A percentile compares a stretch with the other conserved stretches of the same genome.
These are phyloP conservation scores for Colletotrichum siamense DNA, from an alignment of 2,329 filamentous ascomycete genomes.

Conservation along the genomic window DNA sequence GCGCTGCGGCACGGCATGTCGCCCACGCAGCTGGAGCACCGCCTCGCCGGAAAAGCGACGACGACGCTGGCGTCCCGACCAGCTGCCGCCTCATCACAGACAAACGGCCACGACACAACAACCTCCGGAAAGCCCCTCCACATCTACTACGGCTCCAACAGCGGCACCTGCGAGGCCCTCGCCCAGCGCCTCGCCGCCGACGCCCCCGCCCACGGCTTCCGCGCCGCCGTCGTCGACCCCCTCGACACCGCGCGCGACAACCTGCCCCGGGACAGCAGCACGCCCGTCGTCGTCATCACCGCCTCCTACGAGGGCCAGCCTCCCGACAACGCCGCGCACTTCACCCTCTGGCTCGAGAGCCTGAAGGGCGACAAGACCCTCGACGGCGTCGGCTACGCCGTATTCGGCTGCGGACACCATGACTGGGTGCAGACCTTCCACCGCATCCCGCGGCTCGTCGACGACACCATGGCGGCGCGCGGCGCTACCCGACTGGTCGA, in stretches of 20 bases:
- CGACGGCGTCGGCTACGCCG: slow-evolving; percentile 62
- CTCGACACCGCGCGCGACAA: slow-evolving; percentile 63
- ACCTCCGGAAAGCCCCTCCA: slow-evolving; percentile 47
- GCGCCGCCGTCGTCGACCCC: slow-evolving; percentile 51
- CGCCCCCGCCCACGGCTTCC: slow-evolving; percentile 60
- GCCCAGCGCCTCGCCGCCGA: slow-evolving; percentile 64
- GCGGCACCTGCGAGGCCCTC: slow-evolving; percentile 71
- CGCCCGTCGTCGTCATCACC: slow-evolving; percentile 66
- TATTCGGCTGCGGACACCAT: slow-evolving; percentile 69
- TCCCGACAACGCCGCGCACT: slow-evolving; percentile 71
- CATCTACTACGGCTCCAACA: slow-evolving; percentile 73
- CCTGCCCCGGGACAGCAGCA: slow-evolving; percentile 53
- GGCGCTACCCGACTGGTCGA: slow-evolving; percentile 41
- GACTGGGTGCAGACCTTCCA: slow-evolving; percentile 72
- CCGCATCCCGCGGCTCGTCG: slow-evolving; percentile 67
- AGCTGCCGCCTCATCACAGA: not conserved
- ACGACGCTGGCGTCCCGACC: not conserved
- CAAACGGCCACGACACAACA: slow-evolving; percentile 8
- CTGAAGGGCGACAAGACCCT: slow-evolving; percentile 49
- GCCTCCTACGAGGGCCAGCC: slow-evolving; percentile 75
- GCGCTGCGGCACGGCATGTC: slow-evolving; percentile 49
- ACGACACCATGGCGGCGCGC: slow-evolving; percentile 52
- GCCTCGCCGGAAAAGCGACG: slow-evolving; percentile 39
- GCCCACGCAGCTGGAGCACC: slow-evolving; percentile 48
- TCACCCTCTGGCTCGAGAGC: slow-evolving; percentile 66